phyloP scores from a whole-genome alignment of 2,329 filamentous ascomycete species.

The Chaetomium strumarium region DNA sequence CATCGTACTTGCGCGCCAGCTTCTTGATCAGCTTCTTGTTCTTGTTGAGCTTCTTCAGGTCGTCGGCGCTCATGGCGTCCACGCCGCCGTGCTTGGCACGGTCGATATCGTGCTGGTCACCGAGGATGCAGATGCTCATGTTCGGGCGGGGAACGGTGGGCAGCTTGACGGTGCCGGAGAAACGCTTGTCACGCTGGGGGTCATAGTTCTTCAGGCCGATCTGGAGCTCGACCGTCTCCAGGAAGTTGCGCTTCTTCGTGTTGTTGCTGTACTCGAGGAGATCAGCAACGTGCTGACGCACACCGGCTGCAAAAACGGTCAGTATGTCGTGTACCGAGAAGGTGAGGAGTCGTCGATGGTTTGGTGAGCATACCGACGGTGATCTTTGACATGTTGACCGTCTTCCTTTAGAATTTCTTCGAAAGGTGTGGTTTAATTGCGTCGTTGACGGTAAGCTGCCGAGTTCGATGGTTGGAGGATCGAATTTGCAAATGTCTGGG shows the following conservation, averaged over 20 bases:
- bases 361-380: slow-evolving; percentile 60
- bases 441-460: slow-evolving; percentile 26
- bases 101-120: slow-evolving; percentile 93
- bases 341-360: neutral
- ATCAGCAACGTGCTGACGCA: slow-evolving; percentile 88
- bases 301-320: slow-evolving; percentile 61
- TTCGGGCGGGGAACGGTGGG: slow-evolving; percentile 84
- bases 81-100: slow-evolving; percentile 99
- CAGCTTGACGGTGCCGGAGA: slow-evolving; percentile 97
- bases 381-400: slow-evolving; percentile 83
- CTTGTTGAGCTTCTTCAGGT: slow-evolving; percentile 99
- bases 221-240: slow-evolving; percentile 70
- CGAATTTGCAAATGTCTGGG: slow-evolving; percentile 15
- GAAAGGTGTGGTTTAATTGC: slow-evolving; percentile 64
- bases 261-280: slow-evolving; percentile 87
- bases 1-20: slow-evolving; percentile 99
- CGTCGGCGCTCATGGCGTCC: slow-evolving; percentile 96
- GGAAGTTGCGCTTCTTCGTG: slow-evolving; percentile 97
- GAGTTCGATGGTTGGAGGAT: slow-evolving; percentile 11
- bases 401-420: slow-evolving; percentile 76
- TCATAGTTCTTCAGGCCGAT: slow-evolving; percentile 99
- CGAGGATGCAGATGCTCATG: slow-evolving; percentile 77
- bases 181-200: slow-evolving; percentile 99
- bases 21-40: slow-evolving; percentile 99
- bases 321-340: slow-evolving; percentile 13